Base-by-base conservation (phyloP, 2,329 filamentous ascomycete genomes). In the Periconia sp. region DNA sequence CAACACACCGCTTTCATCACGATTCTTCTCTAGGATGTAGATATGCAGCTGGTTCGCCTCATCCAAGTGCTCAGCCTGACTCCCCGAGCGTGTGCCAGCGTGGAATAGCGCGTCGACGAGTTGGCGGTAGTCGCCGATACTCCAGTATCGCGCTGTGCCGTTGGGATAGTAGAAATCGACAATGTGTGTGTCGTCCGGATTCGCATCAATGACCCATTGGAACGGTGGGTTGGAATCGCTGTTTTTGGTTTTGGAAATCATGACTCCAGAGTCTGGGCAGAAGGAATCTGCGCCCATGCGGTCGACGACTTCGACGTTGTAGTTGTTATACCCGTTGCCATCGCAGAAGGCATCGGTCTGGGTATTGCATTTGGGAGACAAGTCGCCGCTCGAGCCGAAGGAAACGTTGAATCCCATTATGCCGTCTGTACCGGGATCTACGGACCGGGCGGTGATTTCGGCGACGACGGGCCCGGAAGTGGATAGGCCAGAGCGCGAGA, bases 201-300 rank as follows among this genome's bases (percentile, higher is more conserved):
- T 79, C 2, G 78, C 78, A 47, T 81, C 78, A 26, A 81, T 77
- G 17, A 71, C 71, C 78, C 78, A 81, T 46, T 81, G 78, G 68
- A 80, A 80, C 0, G 78, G 78, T 48, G 69, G 58, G 2, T 38
- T 19, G 4, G 52, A 48, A 48, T 74, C 74, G 13, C 42, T 49
- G 43, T 77, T 69, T 60, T 78, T 80, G 16, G 75, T 77, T 66
- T 81, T 81, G 68, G 72, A 77, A 36, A 81, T 73, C 71, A 80
- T 72, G 33, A 81, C 78, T 5, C 78, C 78, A 0, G 72, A 69
- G 47, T 81, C 78, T 0, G 78, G 73, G 18, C 72, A 69, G 66
- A 81, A 81, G 3, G 72, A 75, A 55, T 81, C 78, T 5, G 77
- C 69, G 10, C 78, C 78, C 73, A 80, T 78, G 34, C 78, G 73